Evolutionary conservation across 1,284 basidiomycete species (phyloP).

Genomic region (Neolentinus lepideus): DNA sequence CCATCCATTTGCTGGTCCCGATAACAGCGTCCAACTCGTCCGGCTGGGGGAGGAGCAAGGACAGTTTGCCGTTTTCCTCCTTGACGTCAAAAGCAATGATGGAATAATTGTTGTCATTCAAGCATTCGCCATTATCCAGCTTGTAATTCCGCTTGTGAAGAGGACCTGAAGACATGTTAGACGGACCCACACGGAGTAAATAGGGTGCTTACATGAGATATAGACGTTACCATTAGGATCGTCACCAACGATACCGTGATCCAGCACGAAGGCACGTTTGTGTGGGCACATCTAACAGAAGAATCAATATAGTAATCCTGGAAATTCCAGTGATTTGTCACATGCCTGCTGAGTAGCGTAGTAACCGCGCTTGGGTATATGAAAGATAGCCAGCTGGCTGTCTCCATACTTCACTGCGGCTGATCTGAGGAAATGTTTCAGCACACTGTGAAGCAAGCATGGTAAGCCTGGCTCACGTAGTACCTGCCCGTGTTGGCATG

Average conservation of each 20-base stretch:
- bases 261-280: constrained; percentile 65
- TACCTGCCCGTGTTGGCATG: constrained; percentile 38
- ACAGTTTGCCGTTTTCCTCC: constrained; percentile 37
- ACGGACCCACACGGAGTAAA: constrained; percentile 1
- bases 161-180: constrained; percentile 33
- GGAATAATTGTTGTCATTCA: constrained; percentile 58
- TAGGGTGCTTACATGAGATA: constrained; percentile 30
- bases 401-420: constrained; percentile 67
- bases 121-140: constrained; percentile 50
- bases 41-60: constrained; percentile 49
- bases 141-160: constrained; percentile 71
- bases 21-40: constrained; percentile 59
- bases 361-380: constrained; percentile 48
- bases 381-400: constrained; percentile 64
- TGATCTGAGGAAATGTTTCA: constrained; percentile 19
- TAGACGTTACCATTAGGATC: constrained; percentile 42
- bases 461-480: constrained; percentile 28
- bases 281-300: constrained; percentile 45
- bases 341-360: constrained; percentile 65
- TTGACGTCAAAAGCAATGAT: constrained; percentile 63
- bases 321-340: background rate
- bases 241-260: constrained; percentile 62
- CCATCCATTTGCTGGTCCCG: constrained; percentile 62
- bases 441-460: constrained; percentile 12
- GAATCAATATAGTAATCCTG: too few relatives aligned